phyloP scores from a whole-genome alignment of 805 yeast species.

The Candida multigemmis region DNA sequence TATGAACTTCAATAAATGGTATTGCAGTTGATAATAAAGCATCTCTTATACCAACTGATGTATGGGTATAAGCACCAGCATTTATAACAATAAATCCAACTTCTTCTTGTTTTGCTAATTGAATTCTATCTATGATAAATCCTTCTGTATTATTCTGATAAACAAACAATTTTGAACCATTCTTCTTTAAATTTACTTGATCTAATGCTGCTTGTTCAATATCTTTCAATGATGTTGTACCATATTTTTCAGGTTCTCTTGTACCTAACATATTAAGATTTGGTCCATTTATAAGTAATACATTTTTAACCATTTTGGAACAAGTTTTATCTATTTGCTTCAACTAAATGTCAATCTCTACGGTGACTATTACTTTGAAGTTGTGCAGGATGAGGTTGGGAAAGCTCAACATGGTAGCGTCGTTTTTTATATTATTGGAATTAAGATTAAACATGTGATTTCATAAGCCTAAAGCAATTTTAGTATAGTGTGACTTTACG shows the following conservation, averaged over 20 bases:
- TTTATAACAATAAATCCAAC: conserved; percentile 38
- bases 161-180: conserved; percentile 19
- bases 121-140: conserved; percentile 36
- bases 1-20: conserved; percentile 42
- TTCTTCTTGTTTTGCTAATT: conserved; percentile 34
- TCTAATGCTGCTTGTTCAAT: conserved; percentile 31
- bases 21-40: conserved; percentile 40
- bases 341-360: neutral
- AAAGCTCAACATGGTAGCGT: too few relatives aligned
- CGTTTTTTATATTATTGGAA: too few relatives aligned
- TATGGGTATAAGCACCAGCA: conserved; percentile 47
- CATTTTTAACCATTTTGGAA: conserved; percentile 25
- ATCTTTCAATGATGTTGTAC: conserved; percentile 34
- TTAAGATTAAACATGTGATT: too few relatives aligned
- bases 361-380: too few relatives aligned
- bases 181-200: conserved; percentile 18
- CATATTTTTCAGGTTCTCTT: conserved; percentile 43
- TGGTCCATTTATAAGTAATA: conserved; percentile 41
- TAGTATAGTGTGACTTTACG: too few relatives aligned
- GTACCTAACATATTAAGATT: conserved; percentile 40
- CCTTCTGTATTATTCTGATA: conserved; percentile 42
- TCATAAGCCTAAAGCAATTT: too few relatives aligned
- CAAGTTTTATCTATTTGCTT: neutral
- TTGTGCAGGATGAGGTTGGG: too few relatives aligned
- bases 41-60: conserved; percentile 42